phyloP scores from a whole-genome alignment of 768 basidiomycete genomes.

The Psilocybe tampanensis region DNA sequence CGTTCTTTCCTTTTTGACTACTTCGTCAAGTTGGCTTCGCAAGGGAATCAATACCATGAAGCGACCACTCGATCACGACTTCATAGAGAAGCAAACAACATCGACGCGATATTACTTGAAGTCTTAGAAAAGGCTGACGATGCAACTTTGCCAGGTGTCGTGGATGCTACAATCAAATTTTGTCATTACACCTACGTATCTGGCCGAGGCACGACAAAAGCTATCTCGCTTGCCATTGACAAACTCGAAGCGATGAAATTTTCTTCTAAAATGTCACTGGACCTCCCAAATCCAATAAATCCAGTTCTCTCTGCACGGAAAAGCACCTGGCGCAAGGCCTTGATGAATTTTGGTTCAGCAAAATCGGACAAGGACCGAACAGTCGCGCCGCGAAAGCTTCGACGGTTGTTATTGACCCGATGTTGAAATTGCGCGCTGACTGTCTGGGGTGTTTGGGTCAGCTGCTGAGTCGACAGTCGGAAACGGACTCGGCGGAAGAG shows the following conservation, averaged over 20 bases:
- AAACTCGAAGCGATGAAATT: conserved; percentile 13
- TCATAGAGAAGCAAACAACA: conserved; percentile 25
- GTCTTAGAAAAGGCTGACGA: conserved; percentile 9
- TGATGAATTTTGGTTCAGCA: neutral
- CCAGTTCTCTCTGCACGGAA: neutral
- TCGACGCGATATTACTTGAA: conserved; percentile 24
- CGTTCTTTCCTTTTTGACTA: conserved; percentile 24
- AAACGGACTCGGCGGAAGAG: conserved; percentile 22
- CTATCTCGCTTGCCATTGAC: conserved; percentile 20
- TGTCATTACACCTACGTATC: conserved; percentile 26
- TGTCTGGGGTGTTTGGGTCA: conserved; percentile 31
- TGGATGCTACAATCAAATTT: conserved; percentile 24
- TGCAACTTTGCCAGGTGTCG: conserved; percentile 14
- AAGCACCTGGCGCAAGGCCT: conserved; percentile 1
- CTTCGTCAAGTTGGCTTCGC: conserved; percentile 21
- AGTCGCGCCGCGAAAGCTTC: neutral
- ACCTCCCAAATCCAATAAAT: neutral
- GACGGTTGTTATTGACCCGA: neutral
- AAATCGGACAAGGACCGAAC: neutral
- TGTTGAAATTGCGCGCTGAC: conserved; percentile 23
- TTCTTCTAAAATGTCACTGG: neutral
- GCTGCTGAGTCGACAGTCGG: conserved; percentile 22
- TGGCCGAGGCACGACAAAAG: conserved; percentile 22
- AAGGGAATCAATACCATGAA: conserved; percentile 12
- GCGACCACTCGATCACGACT: conserved; percentile 16